A percentile compares a stretch with the other conserved stretches of the same genome.
These are phyloP conservation scores for Claviceps africana DNA, from an alignment of 2,329 filamentous ascomycete species.

Conservation along the genomic window DNA sequence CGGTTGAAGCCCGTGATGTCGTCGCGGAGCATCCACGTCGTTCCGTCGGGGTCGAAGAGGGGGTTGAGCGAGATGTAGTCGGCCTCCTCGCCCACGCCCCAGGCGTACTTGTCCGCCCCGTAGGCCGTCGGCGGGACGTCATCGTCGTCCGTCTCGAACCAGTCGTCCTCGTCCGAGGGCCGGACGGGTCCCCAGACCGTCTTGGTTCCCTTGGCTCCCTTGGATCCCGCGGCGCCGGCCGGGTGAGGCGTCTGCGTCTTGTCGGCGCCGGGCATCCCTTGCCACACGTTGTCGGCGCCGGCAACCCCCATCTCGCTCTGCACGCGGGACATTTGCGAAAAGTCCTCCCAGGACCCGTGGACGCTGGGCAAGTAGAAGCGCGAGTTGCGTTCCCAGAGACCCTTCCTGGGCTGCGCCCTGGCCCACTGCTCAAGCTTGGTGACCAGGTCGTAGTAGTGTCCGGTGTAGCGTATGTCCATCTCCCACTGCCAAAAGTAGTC, in stretches of 20 bases:
- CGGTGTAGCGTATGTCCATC: slow-evolving; percentile 82
- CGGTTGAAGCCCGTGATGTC: slow-evolving; percentile 75
- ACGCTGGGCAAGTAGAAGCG: slow-evolving; percentile 66
- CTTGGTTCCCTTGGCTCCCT: slow-evolving; percentile 22
- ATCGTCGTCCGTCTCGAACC: slow-evolving; percentile 60
- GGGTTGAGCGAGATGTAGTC: slow-evolving; percentile 88
- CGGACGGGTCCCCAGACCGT: slow-evolving; percentile 76
- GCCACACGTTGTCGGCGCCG: slow-evolving; percentile 55
- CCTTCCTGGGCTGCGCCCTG: slow-evolving; percentile 59
- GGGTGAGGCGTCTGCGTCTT: slow-evolving; percentile 18
- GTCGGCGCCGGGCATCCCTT: slow-evolving; percentile 29
- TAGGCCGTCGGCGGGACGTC: slow-evolving; percentile 54
- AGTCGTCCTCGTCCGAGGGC: slow-evolving; percentile 52
- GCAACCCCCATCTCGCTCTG: slow-evolving; percentile 58
- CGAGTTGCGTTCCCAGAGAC: slow-evolving; percentile 66
- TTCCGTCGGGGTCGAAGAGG: slow-evolving; percentile 78
- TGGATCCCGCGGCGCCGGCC: background rate
- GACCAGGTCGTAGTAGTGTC: slow-evolving; percentile 69
- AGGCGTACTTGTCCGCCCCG: slow-evolving; percentile 67
- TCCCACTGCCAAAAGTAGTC: slow-evolving; percentile 94
- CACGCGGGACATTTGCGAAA: slow-evolving; percentile 57
- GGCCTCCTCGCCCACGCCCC: slow-evolving; percentile 83
- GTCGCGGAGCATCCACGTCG: slow-evolving; percentile 67
- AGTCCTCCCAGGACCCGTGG: slow-evolving; percentile 69
- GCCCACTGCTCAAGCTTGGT: slow-evolving; percentile 57